Conservation (phyloP, 31 red algal species). For the Odonthalia washingtoniensis region DNA sequence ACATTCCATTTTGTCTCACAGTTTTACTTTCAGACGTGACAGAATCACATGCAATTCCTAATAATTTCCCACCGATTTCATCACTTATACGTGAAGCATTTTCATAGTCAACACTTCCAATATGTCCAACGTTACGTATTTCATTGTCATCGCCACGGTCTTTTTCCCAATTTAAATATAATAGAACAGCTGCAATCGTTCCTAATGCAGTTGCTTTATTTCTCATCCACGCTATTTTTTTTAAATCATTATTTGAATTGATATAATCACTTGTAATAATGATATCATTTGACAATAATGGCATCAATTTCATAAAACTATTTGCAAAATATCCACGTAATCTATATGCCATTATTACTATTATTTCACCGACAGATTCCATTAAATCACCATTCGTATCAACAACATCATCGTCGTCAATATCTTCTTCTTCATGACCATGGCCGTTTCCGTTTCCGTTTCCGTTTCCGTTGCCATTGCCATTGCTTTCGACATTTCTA, state of each 20-base stretch:
- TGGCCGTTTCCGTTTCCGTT: neutral
- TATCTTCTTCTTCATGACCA: neutral
- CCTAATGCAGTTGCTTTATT: slow-evolving; percentile 40
- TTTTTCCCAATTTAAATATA: slow-evolving; percentile 42
- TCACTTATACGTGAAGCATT: neutral
- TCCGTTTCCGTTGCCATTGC: neutral
- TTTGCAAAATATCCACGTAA: slow-evolving; percentile 42
- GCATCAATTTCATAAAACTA: slow-evolving; percentile 11
- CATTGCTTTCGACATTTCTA: no score
- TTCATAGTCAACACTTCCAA: slow-evolving; percentile 1
- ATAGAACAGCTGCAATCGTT: slow-evolving; percentile 22
- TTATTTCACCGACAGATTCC: slow-evolving; percentile 31
- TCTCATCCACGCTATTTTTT: neutral
- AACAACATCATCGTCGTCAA: neutral
- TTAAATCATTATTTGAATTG: neutral
- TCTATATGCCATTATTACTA: slow-evolving; percentile 12
- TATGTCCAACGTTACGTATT: neutral
- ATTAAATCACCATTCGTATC: slow-evolving; percentile 35
- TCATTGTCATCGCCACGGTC: neutral
- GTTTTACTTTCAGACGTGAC: slow-evolving; percentile 22
- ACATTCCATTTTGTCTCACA: slow-evolving; percentile 40
- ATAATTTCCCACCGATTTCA: slow-evolving; percentile 10
- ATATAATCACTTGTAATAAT: no score
- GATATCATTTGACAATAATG: neutral
- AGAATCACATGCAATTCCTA: slow-evolving; percentile 3